Percentiles rank a stretch among this genome's conserved stretches.
phyloP scores from a whole-genome alignment of 495 filamentous ascomycete species.

The Cetradonia linearis region DNA sequence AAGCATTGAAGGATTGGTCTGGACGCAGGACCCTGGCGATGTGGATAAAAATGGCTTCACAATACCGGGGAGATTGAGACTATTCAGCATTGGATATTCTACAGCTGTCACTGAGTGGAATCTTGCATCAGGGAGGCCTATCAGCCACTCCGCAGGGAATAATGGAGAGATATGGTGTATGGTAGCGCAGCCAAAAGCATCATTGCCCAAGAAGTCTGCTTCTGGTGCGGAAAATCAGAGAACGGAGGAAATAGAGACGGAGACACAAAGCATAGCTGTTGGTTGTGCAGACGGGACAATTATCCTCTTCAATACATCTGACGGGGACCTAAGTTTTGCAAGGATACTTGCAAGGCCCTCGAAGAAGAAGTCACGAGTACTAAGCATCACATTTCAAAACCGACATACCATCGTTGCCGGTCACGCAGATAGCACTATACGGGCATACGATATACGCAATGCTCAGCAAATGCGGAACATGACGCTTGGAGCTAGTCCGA shows the following conservation, averaged over 20 bases:
- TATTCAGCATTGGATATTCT: conserved; percentile 96
- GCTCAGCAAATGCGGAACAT: conserved; percentile 66
- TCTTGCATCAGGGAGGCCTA: conserved; percentile 60
- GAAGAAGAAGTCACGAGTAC: conserved; percentile 70
- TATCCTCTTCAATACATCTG: conserved; percentile 73
- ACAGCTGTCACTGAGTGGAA: conserved; percentile 92
- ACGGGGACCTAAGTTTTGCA: conserved; percentile 64
- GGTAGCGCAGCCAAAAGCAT: conserved; percentile 66
- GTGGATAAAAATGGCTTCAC: conserved; percentile 49
- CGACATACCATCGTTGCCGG: conserved; percentile 75
- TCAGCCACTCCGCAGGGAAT: conserved; percentile 77
- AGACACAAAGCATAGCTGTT: conserved; percentile 66
- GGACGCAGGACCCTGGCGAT: conserved; percentile 75
- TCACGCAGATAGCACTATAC: conserved; percentile 84
- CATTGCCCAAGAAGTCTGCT: conserved; percentile 27
- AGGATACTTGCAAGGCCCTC: conserved; percentile 59
- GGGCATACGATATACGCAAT: conserved; percentile 77
- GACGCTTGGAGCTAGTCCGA: conserved; percentile 67
- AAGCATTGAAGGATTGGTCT: conserved; percentile 81
- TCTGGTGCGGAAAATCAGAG: conserved; percentile 28
- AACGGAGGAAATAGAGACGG: conserved; percentile 37
- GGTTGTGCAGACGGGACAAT: conserved; percentile 90
- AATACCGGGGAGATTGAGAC: conserved; percentile 61
- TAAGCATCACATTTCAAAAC: conserved; percentile 83
- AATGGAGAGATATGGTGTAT: conserved; percentile 96